Evolutionary conservation across 2,329 filamentous ascomycete genomes (phyloP).

Genomic region (Arthrobotrys musiformis): DNA sequence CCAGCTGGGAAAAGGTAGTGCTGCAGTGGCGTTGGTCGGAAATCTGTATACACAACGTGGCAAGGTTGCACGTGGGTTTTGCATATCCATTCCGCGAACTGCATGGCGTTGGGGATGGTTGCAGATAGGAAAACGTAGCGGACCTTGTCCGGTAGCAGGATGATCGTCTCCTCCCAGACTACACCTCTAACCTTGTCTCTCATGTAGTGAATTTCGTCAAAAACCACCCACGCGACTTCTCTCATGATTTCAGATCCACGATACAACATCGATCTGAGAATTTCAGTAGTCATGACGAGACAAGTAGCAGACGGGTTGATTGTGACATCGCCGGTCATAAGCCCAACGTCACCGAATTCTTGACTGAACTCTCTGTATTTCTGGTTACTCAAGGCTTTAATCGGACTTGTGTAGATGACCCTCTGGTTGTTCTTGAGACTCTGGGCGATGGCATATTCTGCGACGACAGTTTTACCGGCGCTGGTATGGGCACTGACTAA

Average conservation of each 20-base stretch:
- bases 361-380: constrained; percentile 97
- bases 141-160: constrained; percentile 96
- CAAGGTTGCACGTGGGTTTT: constrained; percentile 98
- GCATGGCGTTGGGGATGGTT: constrained; percentile 98
- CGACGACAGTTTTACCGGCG: constrained; percentile 97
- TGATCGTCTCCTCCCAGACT: constrained; percentile 99
- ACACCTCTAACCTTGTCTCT: constrained; percentile 93
- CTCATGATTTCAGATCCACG: constrained; percentile 99
- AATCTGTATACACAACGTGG: constrained; percentile 99
- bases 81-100: constrained; percentile 98
- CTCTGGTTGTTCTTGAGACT: constrained; percentile 96
- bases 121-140: constrained; percentile 98
- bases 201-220: constrained; percentile 99
- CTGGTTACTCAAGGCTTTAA: constrained; percentile 98
- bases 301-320: constrained; percentile 99
- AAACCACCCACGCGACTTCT: constrained; percentile 97
- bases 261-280: constrained; percentile 98
- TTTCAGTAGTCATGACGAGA: constrained; percentile 99
- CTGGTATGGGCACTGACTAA: constrained; percentile 96
- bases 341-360: constrained; percentile 93
- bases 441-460: constrained; percentile 97
- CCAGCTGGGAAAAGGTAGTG: constrained; percentile 98
- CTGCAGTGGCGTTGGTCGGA: constrained; percentile 93
- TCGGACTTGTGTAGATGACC: constrained; percentile 98
- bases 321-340: constrained; percentile 99